Conservation (phyloP, 129 eudicot genomes). For the Cynara cardunculus region DNA sequence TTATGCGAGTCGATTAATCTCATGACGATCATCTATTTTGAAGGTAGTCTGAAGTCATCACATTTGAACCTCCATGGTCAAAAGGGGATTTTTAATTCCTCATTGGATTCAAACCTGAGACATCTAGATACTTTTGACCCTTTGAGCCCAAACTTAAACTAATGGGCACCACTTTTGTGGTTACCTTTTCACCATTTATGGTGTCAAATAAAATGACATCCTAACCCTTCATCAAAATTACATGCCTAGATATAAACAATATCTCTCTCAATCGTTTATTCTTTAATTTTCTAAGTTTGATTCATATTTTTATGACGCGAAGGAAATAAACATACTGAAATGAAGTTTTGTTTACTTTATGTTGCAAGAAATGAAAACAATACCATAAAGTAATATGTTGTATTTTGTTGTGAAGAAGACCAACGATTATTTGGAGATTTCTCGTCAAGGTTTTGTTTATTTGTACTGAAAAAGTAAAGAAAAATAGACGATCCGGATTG, state of each 20-base stretch:
- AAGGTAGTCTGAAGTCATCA: too few species aligned
- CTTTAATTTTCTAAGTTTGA: neutral
- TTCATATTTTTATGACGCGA: neutral
- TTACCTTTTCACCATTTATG: neutral
- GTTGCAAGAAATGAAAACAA: neutral
- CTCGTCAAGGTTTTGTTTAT: neutral
- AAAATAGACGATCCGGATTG: neutral
- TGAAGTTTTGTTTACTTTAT: neutral
- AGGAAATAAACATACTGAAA: neutral
- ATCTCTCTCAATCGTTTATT: too few species aligned
- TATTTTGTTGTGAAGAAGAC: neutral
- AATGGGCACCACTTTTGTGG: too few species aligned
- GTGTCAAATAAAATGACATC: neutral
- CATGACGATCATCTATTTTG: too few species aligned
- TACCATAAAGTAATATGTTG: neutral
- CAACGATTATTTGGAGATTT: neutral
- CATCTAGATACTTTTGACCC: too few species aligned
- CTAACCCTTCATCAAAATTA: neutral
- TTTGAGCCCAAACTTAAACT: too few species aligned
- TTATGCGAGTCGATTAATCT: too few species aligned
- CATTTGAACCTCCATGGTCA: too few species aligned
- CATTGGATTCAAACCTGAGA: too few species aligned
- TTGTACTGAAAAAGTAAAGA: neutral
- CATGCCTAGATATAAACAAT: neutral
- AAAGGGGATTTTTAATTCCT: too few species aligned